Evolutionary conservation across 2,329 filamentous ascomycete species (phyloP).

Genomic region (Penicillium hesseltinei): DNA sequence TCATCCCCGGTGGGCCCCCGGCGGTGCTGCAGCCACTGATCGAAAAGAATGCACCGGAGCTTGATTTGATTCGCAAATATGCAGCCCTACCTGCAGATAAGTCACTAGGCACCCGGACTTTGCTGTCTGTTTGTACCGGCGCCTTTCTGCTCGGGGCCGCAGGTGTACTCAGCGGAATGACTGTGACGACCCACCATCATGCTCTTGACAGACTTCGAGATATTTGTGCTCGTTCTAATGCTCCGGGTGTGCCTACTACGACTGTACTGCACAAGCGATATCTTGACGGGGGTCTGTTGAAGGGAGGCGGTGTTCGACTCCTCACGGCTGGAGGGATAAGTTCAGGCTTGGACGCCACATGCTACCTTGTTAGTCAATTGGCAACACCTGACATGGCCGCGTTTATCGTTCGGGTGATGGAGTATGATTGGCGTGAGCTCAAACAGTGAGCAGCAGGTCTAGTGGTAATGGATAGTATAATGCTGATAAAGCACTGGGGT

Average conservation of each 20-base stretch:
- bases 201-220: slow-evolving; percentile 23
- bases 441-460: slow-evolving; percentile 3
- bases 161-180: slow-evolving; percentile 35
- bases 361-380: slow-evolving; percentile 82
- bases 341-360: slow-evolving; percentile 75
- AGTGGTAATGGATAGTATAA: background rate
- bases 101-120: slow-evolving; percentile 26
- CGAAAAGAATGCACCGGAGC: slow-evolving; percentile 18
- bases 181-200: slow-evolving; percentile 42
- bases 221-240: slow-evolving; percentile 18
- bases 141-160: slow-evolving; percentile 39
- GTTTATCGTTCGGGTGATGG: slow-evolving; percentile 71
- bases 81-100: slow-evolving; percentile 19
- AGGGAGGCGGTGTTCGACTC: slow-evolving; percentile 60
- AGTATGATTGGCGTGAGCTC: slow-evolving; percentile 69
- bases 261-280: slow-evolving; percentile 22
- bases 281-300: slow-evolving; percentile 18
- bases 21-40: slow-evolving; percentile 27
- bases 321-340: slow-evolving; percentile 77
- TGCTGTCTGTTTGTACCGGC: slow-evolving; percentile 45
- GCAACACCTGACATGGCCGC: slow-evolving; percentile 73
- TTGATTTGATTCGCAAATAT: slow-evolving; percentile 26
- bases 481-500: background rate
- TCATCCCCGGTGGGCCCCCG: slow-evolving; percentile 39
- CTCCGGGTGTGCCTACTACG: background rate